A percentile compares a stretch with the other conserved stretches of the same genome.
Evolutionary conservation across 179 eudicot species (phyloP).

Genomic region (Silene vulgaris): DNA sequence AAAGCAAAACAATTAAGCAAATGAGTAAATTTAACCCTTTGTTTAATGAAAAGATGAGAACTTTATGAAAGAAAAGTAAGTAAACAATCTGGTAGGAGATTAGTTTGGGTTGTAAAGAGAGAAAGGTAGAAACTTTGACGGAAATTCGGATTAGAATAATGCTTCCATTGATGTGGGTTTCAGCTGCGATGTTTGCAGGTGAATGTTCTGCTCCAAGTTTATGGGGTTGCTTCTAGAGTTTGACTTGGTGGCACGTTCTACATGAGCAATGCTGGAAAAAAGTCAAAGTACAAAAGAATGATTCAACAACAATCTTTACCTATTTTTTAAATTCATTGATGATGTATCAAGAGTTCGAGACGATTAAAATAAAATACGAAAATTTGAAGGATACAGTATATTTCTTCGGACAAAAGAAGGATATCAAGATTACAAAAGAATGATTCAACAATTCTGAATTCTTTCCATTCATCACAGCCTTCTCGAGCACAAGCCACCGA

Average conservation of each 20-base stretch:
- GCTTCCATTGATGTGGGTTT: neutral
- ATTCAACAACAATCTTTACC: neutral
- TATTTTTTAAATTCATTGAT: neutral
- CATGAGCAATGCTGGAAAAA: neutral
- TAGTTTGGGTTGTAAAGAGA: slow-evolving; percentile 7
- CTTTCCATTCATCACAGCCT: neutral
- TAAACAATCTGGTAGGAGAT: slow-evolving; percentile 7
- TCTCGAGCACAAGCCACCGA: neutral
- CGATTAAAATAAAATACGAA: neutral
- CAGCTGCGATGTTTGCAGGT: neutral
- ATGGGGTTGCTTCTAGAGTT: neutral
- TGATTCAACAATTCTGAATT: neutral
- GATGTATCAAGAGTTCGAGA: too few relatives aligned
- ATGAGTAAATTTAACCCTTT: neutral
- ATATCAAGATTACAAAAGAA: neutral
- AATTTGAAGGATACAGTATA: neutral
- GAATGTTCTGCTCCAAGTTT: neutral
- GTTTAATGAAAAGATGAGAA: neutral
- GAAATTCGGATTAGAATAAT: neutral
- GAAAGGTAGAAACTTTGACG: neutral
- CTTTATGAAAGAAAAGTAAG: neutral
- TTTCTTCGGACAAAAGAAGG: neutral
- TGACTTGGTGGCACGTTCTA: neutral
- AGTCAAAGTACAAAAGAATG: neutral
- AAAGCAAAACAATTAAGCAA: neutral